Evolutionary conservation across 495 filamentous ascomycete species (phyloP).

Genomic region (Schizothecium vesticola): DNA sequence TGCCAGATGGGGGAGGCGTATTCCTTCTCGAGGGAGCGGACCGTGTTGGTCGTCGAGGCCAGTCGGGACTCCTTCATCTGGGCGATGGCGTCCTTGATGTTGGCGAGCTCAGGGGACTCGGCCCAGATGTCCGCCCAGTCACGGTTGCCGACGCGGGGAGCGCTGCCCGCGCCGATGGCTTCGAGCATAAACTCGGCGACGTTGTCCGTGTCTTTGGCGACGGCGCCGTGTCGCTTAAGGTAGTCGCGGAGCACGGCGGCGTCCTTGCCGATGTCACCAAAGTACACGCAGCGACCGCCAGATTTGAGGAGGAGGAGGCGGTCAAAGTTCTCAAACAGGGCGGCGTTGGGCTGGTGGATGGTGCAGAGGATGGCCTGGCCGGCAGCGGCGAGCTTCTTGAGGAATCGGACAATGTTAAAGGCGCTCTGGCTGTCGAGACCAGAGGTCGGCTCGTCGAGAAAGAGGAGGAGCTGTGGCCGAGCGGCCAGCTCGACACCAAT

Average conservation of each 20-base stretch:
- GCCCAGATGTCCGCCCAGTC: constrained; percentile 81
- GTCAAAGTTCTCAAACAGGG: constrained; percentile 78
- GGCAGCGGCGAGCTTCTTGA: constrained; percentile 73
- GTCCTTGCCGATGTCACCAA: constrained; percentile 53
- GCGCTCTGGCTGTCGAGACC: constrained; percentile 81
- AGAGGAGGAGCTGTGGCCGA: constrained; percentile 78
- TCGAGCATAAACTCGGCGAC: constrained; percentile 88
- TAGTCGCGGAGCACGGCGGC: constrained; percentile 44
- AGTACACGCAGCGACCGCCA: constrained; percentile 71
- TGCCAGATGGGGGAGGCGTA: constrained; percentile 70
- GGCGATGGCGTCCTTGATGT: constrained; percentile 59
- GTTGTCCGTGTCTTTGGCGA: constrained; percentile 54
- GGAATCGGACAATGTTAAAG: constrained; percentile 84
- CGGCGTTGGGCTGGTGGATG: constrained; percentile 85
- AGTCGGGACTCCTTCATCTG: constrained; percentile 58
- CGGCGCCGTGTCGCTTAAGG: constrained; percentile 51
- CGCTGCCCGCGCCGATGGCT: constrained; percentile 71
- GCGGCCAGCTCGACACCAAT: constrained; percentile 86
- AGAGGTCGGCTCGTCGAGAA: constrained; percentile 86
- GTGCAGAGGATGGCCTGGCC: constrained; percentile 90
- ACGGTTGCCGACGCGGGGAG: constrained; percentile 63
- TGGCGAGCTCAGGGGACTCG: constrained; percentile 62
- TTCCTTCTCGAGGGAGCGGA: constrained; percentile 51
- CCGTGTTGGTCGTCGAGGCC: constrained; percentile 38
- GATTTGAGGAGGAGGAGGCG: constrained; percentile 61